Conservation (phyloP, 179 eudicot genomes). For the Corrigiola litoralis region DNA sequence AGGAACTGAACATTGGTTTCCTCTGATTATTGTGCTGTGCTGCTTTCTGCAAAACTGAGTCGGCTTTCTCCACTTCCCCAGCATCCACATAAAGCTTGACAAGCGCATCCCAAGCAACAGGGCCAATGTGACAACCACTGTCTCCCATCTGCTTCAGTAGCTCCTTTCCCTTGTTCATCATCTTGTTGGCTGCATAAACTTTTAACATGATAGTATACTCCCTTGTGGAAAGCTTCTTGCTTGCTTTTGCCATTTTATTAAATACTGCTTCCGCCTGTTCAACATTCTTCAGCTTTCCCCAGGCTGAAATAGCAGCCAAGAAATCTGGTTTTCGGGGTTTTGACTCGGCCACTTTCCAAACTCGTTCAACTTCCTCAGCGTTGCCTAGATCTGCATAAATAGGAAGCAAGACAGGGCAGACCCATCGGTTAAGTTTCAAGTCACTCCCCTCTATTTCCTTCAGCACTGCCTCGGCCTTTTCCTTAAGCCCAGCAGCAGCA, state of each 20-base stretch:
- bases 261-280: conserved; percentile 77
- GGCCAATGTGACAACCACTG: conserved; percentile 53
- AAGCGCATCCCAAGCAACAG: conserved; percentile 69
- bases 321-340: conserved; percentile 39
- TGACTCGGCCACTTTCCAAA: conserved; percentile 59
- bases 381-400: conserved; percentile 67
- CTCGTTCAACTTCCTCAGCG: conserved; percentile 58
- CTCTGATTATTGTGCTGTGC: conserved; percentile 23
- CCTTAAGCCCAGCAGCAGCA: conserved; percentile 48
- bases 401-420: conserved; percentile 41
- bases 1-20: conserved; percentile 56
- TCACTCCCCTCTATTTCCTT: conserved; percentile 65
- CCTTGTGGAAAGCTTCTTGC: conserved; percentile 35
- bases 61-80: conserved; percentile 93
- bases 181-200: conserved; percentile 71
- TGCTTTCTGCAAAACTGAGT: conserved; percentile 58
- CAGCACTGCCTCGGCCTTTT: conserved; percentile 61
- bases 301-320: conserved; percentile 65
- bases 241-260: conserved; percentile 28
- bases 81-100: conserved; percentile 74
- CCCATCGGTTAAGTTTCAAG: conserved; percentile 28
- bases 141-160: conserved; percentile 71
- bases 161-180: conserved; percentile 73
- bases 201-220: conserved; percentile 49
- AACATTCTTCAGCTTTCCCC: conserved; percentile 60